These are phyloP conservation scores for Mortierella sp. DNA, from an alignment of 371 early-diverging fungal genomes.

Conservation along the genomic window DNA sequence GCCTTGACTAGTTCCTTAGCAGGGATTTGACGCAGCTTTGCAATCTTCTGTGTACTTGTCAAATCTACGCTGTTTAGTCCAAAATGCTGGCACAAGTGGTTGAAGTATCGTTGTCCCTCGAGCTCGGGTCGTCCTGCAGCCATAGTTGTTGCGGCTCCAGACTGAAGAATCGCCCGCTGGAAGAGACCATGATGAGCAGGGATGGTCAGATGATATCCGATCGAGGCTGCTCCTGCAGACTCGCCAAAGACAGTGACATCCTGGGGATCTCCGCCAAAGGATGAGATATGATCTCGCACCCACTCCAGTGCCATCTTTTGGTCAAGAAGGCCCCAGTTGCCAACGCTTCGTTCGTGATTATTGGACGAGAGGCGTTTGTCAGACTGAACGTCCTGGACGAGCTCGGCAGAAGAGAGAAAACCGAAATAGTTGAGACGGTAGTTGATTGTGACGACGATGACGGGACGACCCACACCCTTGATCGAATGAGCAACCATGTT, in stretches of 20 bases:
- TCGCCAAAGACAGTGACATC: constrained; percentile 62
- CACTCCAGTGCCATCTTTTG: constrained; percentile 61
- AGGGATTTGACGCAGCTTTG: constrained; percentile 23
- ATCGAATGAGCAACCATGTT: constrained; percentile 41
- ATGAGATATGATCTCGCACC: constrained; percentile 61
- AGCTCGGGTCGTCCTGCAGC: constrained; percentile 24
- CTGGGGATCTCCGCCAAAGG: constrained; percentile 65
- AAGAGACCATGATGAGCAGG: constrained; percentile 48
- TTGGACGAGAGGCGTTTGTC: constrained; percentile 14
- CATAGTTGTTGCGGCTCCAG: constrained; percentile 42
- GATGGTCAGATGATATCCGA: constrained; percentile 48
- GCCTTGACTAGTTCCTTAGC: constrained; percentile 47
- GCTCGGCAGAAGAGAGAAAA: constrained; percentile 48
- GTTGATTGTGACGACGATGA: constrained; percentile 54
- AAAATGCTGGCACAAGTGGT: constrained; percentile 38
- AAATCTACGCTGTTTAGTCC: constrained; percentile 15
- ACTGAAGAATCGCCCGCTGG: constrained; percentile 57
- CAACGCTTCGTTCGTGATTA: constrained; percentile 27
- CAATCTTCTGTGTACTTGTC: constrained; percentile 32
- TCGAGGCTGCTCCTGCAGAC: constrained; percentile 61
- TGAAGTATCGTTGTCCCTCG: constrained; percentile 44
- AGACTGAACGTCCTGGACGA: constrained; percentile 35
- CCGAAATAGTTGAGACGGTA: constrained; percentile 57
- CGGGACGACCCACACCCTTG: constrained; percentile 32
- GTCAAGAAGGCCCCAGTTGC: constrained; percentile 62